phyloP scores from a whole-genome alignment of 192 early-diverging fungal species.

The Mortierella claussenii region DNA sequence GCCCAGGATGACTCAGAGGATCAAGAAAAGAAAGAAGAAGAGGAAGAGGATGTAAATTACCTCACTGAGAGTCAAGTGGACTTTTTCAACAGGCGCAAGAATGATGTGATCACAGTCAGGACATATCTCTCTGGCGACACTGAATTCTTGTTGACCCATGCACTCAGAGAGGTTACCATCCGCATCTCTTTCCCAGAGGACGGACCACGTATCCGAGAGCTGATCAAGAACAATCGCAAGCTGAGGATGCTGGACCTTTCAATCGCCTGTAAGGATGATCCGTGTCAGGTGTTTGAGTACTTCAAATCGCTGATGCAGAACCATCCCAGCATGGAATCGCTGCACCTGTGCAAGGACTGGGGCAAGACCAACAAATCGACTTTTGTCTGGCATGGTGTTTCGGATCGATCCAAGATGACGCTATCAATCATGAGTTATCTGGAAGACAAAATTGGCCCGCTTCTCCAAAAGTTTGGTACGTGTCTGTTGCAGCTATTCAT shows the following conservation, averaged over 20 bases:
- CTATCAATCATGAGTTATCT: constrained; percentile 25
- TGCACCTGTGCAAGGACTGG: constrained; percentile 25
- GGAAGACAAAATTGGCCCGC: constrained; percentile 39
- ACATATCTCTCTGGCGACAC: constrained; percentile 11
- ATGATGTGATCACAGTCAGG: constrained; percentile 23
- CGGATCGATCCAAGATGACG: constrained; percentile 40
- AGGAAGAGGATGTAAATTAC: neutral
- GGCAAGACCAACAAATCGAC: constrained; percentile 20
- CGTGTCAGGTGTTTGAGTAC: constrained; percentile 43
- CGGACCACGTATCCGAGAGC: constrained; percentile 38
- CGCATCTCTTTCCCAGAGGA: constrained; percentile 22
- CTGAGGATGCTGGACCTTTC: constrained; percentile 21
- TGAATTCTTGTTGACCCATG: constrained; percentile 7
- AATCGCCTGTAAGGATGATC: constrained; percentile 23
- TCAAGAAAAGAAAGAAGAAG: neutral
- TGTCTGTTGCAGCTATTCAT: constrained; percentile 28
- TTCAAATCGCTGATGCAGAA: constrained; percentile 30
- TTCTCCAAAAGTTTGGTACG: constrained; percentile 37
- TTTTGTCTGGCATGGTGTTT: constrained; percentile 30
- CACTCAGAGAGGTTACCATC: constrained; percentile 34
- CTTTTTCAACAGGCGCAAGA: constrained; percentile 17
- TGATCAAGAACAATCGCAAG: constrained; percentile 37
- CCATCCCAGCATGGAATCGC: constrained; percentile 26
- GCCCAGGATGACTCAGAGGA: no score
- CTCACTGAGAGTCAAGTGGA: constrained; percentile 1